A percentile compares a stretch with the other conserved stretches of the same genome.
Conservation (phyloP, 441 rosid species). For the Croton setiger region DNA sequence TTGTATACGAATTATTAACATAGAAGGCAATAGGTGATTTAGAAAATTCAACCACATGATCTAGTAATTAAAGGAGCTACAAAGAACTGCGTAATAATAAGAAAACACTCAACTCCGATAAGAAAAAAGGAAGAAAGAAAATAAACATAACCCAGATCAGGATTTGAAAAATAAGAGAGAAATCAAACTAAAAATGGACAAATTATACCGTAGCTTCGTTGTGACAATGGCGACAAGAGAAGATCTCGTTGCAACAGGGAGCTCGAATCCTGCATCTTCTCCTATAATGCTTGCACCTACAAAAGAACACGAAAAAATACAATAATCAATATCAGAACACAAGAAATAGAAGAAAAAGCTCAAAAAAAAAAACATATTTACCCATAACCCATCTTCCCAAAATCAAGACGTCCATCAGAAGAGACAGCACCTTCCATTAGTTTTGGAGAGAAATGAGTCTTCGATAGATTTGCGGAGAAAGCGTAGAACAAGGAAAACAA, state of each 20-base stretch:
- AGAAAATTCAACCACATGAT: not conserved
- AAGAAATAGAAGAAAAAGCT: not conserved
- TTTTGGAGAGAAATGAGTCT: slow-evolving; percentile 21
- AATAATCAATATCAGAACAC: not conserved
- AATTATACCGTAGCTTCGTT: slow-evolving; percentile 68
- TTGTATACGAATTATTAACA: not conserved
- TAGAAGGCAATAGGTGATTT: not conserved
- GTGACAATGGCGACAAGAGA: slow-evolving; percentile 94
- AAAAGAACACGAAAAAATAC: slow-evolving; percentile 8
- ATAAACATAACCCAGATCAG: slow-evolving; percentile 11
- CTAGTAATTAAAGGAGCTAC: slow-evolving; percentile 1
- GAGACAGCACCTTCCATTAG: slow-evolving; percentile 60
- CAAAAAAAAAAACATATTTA: slow-evolving; percentile 18
- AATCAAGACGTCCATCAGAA: slow-evolving; percentile 69
- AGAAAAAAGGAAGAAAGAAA: not conserved
- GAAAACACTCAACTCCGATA: too few species aligned
- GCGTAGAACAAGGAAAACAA: slow-evolving; percentile 25
- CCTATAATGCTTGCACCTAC: slow-evolving; percentile 92
- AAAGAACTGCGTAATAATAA: too few species aligned
- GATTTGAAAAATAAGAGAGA: not conserved
- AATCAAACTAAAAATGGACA: not conserved
- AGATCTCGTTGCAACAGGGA: slow-evolving; percentile 95
- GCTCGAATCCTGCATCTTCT: slow-evolving; percentile 93
- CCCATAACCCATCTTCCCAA: slow-evolving; percentile 97
- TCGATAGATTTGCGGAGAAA: slow-evolving; percentile 12